Evolutionary conservation across 2,329 filamentous ascomycete species (phyloP).

Genomic region (Colletotrichum sp.): DNA sequence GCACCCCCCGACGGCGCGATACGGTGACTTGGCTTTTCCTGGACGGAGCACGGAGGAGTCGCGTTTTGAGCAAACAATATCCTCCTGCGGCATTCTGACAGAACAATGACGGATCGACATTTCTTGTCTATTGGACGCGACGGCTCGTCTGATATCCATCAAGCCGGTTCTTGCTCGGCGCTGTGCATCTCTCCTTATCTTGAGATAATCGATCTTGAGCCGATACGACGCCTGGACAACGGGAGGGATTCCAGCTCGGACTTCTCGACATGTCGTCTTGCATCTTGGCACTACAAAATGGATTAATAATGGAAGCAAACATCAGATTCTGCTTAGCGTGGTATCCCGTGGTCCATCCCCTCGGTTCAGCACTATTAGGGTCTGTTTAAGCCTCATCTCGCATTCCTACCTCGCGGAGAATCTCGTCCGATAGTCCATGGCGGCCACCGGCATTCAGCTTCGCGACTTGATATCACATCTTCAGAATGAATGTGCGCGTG

Average conservation of each 20-base stretch:
- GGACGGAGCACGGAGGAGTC: not conserved
- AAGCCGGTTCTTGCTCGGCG: not conserved
- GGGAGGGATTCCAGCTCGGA: not conserved
- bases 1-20: not conserved
- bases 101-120: slow-evolving; percentile 5
- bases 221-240: not conserved
- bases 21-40: not conserved
- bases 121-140: not conserved
- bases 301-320: not conserved
- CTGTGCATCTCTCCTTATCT: not conserved
- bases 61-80: not conserved
- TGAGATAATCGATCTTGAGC: not conserved
- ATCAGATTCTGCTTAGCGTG: not conserved
- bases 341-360: not conserved
- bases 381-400: slow-evolving; percentile 6
- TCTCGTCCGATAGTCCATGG: slow-evolving; percentile 6
- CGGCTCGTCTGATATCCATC: not conserved
- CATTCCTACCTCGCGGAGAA: not conserved
- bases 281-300: not conserved
- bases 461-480: not conserved
- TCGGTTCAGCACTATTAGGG: slow-evolving; percentile 5
- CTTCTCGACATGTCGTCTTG: not conserved
- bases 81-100: not conserved
- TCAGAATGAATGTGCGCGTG: not conserved
- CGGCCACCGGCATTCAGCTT: not conserved